Evolutionary conservation across 2,329 filamentous ascomycete genomes (phyloP), one percentile per base, ranked within the genome.

Genomic region (Botrytis porri): DNA sequence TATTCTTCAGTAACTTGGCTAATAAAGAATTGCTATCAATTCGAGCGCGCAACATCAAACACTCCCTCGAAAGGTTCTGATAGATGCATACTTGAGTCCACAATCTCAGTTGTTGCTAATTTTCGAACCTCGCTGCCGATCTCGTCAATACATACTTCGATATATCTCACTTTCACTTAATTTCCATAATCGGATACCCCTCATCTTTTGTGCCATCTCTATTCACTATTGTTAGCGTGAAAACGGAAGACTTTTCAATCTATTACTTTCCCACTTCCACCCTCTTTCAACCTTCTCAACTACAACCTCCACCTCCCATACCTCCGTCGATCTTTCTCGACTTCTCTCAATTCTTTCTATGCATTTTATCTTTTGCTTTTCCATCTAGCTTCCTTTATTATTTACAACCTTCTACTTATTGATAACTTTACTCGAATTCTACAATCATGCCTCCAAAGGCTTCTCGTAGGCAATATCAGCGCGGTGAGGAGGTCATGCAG

Each of bases 151-250:
- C 4, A 14, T 57, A 41, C 48, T 29, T 29, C 18, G 3, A 32
- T 41, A 39, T 32, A 41, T 16, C 64, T 32, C 64, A 57, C 48
- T 67, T 57, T 51, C 51, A 18, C 22, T 14, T 22, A 12, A 22
- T 51, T 51, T n/a, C 48, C 22, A 51, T 16, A 57, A 59, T 4
- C 16, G 14, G 12, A 16, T 25, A 32, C 37, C 4, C 16, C 61
- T 70, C 69, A 20, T 4, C 3, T 22, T 41, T 37, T 7, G 4
- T 25, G 25, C 22, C 59, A 18, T 32, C 37, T 41, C 16, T 39
- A 72, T 72, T 67, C 70, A 72, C 70, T 72, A 48, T 16, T 22
- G 22, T 48, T 59, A 39, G 35, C 6, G n/a, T 39, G 39, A 25
- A 67, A 67, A 3, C 6, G 48, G 0, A 29, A n/a, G 37, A 22